phyloP scores from a whole-genome alignment of 2,329 filamentous ascomycete species.

The Hymenoscyphus repandus region DNA sequence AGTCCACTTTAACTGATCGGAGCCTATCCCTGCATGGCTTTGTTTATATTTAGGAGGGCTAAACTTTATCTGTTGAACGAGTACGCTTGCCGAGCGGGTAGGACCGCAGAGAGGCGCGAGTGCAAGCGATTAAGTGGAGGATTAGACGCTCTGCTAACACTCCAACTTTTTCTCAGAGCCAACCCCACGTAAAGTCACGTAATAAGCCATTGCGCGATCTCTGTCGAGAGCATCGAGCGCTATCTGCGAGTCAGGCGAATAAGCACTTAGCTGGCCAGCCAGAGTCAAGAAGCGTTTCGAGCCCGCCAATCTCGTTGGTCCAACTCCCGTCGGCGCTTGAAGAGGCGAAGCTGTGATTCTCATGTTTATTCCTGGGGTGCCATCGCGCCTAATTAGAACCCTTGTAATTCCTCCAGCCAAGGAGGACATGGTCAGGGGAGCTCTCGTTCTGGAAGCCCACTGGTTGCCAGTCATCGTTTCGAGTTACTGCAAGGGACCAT shows the following conservation, averaged over 20 bases:
- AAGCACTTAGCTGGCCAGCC: not conserved
- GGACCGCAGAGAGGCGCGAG: not conserved
- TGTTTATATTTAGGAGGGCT: too few species aligned
- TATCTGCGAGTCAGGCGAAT: too few species aligned
- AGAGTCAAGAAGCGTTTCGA: not conserved
- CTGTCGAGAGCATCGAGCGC: too few species aligned
- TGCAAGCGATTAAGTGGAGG: not conserved
- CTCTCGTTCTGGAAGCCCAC: not conserved
- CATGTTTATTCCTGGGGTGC: not conserved
- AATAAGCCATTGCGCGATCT: too few species aligned
- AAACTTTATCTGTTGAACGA: not conserved
- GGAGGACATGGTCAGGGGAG: not conserved
- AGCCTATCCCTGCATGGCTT: not conserved
- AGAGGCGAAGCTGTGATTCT: not conserved
- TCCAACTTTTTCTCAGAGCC: too few species aligned
- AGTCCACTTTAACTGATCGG: not conserved
- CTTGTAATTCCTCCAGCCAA: not conserved
- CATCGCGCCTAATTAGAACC: constrained; percentile 1
- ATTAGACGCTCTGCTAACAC: too few species aligned
- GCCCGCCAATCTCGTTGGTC: not conserved
- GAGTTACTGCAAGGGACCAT: constrained; percentile 3
- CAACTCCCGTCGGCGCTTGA: not conserved
- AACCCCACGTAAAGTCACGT: too few species aligned
- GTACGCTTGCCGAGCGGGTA: too few species aligned
- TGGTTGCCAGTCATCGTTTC: not conserved